These are phyloP conservation scores for Petunia hybrid DNA, from an alignment of 305 asterid species.

Conservation along the genomic window DNA sequence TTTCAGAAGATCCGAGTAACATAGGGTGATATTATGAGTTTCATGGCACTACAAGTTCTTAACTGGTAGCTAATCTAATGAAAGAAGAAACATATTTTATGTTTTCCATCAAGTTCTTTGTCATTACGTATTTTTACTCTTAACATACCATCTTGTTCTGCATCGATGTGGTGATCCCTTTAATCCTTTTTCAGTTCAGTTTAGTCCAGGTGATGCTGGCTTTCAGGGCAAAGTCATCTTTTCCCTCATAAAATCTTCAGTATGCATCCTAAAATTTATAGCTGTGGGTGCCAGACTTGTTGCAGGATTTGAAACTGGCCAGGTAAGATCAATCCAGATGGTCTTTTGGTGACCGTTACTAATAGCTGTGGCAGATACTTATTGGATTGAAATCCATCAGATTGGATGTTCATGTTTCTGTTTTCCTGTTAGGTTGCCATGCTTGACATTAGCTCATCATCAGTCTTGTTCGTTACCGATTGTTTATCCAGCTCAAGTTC, in stretches of 20 bases:
- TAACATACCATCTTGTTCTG: conserved; percentile 19
- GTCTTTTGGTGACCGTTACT: conserved; percentile 9
- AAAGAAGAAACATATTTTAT: neutral
- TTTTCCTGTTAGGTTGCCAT: conserved; percentile 74
- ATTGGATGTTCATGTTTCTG: conserved; percentile 36
- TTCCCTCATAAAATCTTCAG: conserved; percentile 72
- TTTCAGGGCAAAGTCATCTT: conserved; percentile 59
- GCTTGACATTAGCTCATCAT: conserved; percentile 69
- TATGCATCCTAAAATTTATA: conserved; percentile 64
- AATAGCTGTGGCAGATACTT: conserved; percentile 16
- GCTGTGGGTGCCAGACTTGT: conserved; percentile 71
- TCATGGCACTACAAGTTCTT: conserved; percentile 15
- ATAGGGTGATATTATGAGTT: neutral
- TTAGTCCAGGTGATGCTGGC: conserved; percentile 50
- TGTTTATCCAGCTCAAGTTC: conserved; percentile 59
- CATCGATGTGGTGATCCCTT: conserved; percentile 40
- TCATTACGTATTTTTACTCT: conserved; percentile 14
- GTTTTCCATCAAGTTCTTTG: conserved; percentile 8
- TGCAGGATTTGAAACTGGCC: conserved; percentile 82
- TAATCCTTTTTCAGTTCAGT: conserved; percentile 64
- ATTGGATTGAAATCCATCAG: conserved; percentile 27
- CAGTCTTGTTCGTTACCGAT: conserved; percentile 78
- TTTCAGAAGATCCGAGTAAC: too few species aligned
- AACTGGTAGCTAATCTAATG: conserved; percentile 21
- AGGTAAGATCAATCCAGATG: conserved; percentile 51